Base-by-base conservation (phyloP, 306 rosid genomes). In the Quercus robur region DNA sequence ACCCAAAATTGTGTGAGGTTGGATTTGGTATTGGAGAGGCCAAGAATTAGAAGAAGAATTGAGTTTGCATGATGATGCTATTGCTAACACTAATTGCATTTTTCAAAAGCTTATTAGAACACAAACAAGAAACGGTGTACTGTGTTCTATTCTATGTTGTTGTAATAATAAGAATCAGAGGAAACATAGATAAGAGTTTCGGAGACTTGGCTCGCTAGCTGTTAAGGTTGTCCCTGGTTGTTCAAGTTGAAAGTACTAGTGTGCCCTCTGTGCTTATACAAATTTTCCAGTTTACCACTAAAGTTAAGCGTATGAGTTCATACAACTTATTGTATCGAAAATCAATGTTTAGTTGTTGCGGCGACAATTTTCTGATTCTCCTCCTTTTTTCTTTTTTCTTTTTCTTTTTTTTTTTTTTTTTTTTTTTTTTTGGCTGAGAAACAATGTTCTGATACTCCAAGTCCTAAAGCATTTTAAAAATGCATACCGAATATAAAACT, bases 21-120 rank as follows among this genome's bases (percentile, higher is more conserved):
- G 17, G 5, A 13, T 10, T 49, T 49, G 54, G 54, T 12, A 70
- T 75, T 84, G 81, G 74, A 71, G 63, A 73, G 87, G 81, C 80
- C 83, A 67, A 71, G 82, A 76, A 81, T 82, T 86, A 87, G 88
- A 91, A 63, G 90, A 87, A 76, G 30, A 81, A 87, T 87, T 78
- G 94, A 97, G 91, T 82, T 77, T 15, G 26, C 35, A 1, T 17
- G 11, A 21, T 52, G 58, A 26, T 83, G 46, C 11, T 41, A 21
- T 12, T 49, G 54, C 54, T 49, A 49, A 49, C 54, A 49, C 54
- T 12, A 49, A 49, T 49, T 49, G 14, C 54, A 56, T 59, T 78
- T 58, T 73, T 33, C 52, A 5, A 11, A 38, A 74, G 10, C 18
- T 28, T n/a, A n/a, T 49, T 49, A 44, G 28, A 12, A 57, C 61